Conservation (phyloP, 148 eudicot species). For the Suaeda aralocaspica region DNA sequence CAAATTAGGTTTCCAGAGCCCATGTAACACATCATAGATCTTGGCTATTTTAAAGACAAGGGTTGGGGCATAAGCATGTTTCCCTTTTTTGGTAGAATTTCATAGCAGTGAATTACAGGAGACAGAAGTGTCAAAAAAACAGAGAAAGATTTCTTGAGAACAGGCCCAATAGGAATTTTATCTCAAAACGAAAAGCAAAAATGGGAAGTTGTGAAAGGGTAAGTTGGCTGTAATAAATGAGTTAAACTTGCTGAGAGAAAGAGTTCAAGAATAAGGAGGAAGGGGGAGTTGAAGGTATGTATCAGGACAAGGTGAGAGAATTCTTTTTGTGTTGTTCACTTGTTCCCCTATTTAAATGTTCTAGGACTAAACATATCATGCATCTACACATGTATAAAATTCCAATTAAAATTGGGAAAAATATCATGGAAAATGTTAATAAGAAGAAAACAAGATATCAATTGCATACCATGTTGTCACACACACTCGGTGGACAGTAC, state of each 20-base stretch:
- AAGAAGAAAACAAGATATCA: not conserved
- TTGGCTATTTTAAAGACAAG: no score
- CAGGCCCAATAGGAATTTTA: no score
- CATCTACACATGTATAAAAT: not conserved
- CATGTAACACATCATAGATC: no score
- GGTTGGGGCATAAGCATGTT: no score
- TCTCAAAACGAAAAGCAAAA: no score
- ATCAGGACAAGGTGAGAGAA: no score
- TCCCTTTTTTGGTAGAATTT: no score
- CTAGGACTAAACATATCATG: no score
- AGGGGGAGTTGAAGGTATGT: not conserved
- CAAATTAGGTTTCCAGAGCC: no score
- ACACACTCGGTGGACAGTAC: conserved; percentile 84
- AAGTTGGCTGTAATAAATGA: no score
- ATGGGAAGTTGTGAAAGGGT: not conserved
- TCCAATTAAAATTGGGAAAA: not conserved
- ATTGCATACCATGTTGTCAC: conserved; percentile 78
- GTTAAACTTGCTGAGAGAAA: not conserved
- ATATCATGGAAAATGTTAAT: not conserved
- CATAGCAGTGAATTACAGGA: not conserved
- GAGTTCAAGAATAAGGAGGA: not conserved
- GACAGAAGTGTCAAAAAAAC: not conserved
- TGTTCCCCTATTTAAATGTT: no score
- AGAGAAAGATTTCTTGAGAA: not conserved
- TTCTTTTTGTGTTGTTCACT: no score